Evolutionary conservation across 441 rosid species (phyloP), one percentile per base, ranked within the genome.

Genomic region (Erodium chrysanthum): DNA sequence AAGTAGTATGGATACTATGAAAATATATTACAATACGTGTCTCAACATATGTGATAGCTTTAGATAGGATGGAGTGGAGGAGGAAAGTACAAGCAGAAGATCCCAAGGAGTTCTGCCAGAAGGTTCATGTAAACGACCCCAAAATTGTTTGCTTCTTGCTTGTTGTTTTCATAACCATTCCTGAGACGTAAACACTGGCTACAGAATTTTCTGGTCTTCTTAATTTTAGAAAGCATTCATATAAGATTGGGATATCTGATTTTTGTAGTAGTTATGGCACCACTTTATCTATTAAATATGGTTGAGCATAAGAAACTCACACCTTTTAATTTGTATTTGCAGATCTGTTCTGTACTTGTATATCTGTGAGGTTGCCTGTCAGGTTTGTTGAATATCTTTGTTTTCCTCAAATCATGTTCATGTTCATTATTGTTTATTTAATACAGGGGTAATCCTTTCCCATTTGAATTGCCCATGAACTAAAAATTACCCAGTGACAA

Each of bases 301-400:
- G 31, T 42, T 65, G 46, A 18, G 44, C 17, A 67, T 37, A 56
- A 35, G 23, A 37, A 65, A 67, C 78, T 82, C 66, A 84, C 73
- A 31, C 12, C 69, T 73, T 65, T 70, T 11, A 40, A 64, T 64
- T 71, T 68, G 29, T 65, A 76, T 68, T 65, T 75, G 85, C 96
- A 96, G 99, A 67, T 82, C 84, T 74, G 72, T 79, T 35, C 86
- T 90, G 66, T 86, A 90, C 81, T 76, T 89, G 61, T 96, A 89
- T 83, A 68, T 83, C 50, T 86, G 97, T 73, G 89, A 88, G 83
- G 87, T 90, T 76, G 67, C 79, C 66, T 82, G 76, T 76, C 96
- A 96, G 99, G 99, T 96, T 75, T 79, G 85, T 79, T 64, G 15
- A 59, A 70, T 44, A 14, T 40, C 29, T 62, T 77, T 77, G 50